Evolutionary conservation across 768 basidiomycete genomes (phyloP).

Genomic region (Hygrocybe coccinea): DNA sequence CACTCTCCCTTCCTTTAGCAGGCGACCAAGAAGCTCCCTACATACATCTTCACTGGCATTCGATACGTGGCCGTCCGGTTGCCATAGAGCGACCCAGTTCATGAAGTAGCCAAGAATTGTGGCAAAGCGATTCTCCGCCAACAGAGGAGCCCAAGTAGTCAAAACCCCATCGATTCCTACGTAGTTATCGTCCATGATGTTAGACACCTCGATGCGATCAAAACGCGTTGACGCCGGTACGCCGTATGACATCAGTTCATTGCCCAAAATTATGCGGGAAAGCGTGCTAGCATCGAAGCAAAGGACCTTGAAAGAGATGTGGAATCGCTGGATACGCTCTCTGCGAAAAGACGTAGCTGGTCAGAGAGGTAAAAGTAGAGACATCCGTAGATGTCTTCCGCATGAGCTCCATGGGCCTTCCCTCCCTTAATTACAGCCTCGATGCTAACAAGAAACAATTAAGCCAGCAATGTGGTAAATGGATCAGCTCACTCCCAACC

Average conservation of each 20-base stretch:
- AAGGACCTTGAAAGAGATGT: conserved; percentile 32
- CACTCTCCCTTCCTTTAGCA: conserved; percentile 13
- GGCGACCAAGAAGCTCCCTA: neutral
- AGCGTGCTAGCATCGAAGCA: conserved; percentile 31
- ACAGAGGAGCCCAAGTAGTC: conserved; percentile 34
- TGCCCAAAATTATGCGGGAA: conserved; percentile 20
- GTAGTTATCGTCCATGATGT: conserved; percentile 42
- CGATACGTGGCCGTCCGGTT: conserved; percentile 17
- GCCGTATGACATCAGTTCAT: conserved; percentile 12
- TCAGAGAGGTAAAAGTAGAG: conserved; percentile 44
- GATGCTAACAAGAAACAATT: conserved; percentile 24
- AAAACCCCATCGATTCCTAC: conserved; percentile 34
- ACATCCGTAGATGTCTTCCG: conserved; percentile 47
- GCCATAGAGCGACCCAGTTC: conserved; percentile 38
- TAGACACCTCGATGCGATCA: conserved; percentile 47
- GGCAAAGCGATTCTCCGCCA: conserved; percentile 28
- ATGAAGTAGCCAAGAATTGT: conserved; percentile 42
- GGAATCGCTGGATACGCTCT: conserved; percentile 30
- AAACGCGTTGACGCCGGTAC: conserved; percentile 29
- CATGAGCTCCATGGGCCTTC: conserved; percentile 32
- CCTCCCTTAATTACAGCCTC: conserved; percentile 32
- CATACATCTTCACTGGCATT: neutral
- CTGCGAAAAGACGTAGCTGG: conserved; percentile 35
- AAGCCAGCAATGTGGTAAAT: too few species aligned
- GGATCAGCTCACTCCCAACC: conserved; percentile 45